Conservation (phyloP, 2,329 filamentous ascomycete species). For the Delphinella strobiligena region DNA sequence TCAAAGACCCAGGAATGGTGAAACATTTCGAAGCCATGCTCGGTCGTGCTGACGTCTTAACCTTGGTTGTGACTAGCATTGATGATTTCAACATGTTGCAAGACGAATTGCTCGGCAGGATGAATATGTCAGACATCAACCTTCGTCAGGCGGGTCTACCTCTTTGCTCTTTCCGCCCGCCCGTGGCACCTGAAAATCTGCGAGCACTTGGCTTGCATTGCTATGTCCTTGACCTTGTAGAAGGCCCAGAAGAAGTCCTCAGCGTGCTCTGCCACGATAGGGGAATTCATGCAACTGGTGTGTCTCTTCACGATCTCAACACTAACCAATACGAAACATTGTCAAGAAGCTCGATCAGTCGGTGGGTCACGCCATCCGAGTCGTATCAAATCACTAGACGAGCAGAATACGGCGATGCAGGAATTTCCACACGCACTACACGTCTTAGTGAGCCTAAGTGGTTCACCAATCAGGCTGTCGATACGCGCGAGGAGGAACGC, state of each 20-base stretch:
- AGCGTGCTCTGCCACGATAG: conserved; percentile 75
- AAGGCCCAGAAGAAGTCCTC: conserved; percentile 71
- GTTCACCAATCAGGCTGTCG: conserved; percentile 71
- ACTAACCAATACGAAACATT: conserved; percentile 59
- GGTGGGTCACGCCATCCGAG: conserved; percentile 58
- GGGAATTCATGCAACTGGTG: conserved; percentile 55
- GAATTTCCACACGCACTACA: conserved; percentile 56
- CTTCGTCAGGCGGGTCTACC: conserved; percentile 51
- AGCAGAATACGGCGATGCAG: conserved; percentile 66
- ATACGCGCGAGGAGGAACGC: conserved; percentile 50
- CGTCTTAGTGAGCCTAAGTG: conserved; percentile 48
- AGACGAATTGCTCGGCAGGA: conserved; percentile 47
- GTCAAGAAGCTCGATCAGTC: conserved; percentile 44
- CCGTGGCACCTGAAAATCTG: conserved; percentile 45
- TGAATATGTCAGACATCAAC: conserved; percentile 58
- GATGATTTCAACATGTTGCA: conserved; percentile 66
- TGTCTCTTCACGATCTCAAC: conserved; percentile 50
- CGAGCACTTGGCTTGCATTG: conserved; percentile 56
- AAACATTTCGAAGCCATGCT: conserved; percentile 49
- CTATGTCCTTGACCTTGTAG: conserved; percentile 66
- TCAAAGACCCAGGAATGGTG: conserved; percentile 60
- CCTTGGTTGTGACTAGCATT: conserved; percentile 63
- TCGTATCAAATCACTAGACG: conserved; percentile 56
- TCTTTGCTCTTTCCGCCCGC: conserved; percentile 43
- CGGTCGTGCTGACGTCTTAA: conserved; percentile 39